Percentiles rank a stretch among this genome's conserved stretches.
Evolutionary conservation across 371 early-diverging fungal species (phyloP).

Genomic region (Saksenaea vasiformis): DNA sequence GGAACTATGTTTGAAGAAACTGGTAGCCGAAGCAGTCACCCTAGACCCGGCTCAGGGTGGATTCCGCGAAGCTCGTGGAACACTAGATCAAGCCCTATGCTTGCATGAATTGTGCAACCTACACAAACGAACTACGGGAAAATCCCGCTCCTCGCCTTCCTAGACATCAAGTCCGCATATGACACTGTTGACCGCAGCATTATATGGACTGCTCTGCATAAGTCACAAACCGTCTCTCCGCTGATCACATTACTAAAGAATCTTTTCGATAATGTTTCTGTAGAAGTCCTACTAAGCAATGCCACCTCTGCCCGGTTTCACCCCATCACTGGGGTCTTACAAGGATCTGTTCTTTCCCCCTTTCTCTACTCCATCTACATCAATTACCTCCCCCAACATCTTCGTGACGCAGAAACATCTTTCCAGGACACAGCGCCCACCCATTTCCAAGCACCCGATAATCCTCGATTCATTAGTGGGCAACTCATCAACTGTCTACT

Average conservation of each 20-base stretch:
- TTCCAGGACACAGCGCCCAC: background rate
- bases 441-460: background rate
- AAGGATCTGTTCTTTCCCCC: conserved; percentile 30
- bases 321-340: conserved; percentile 27
- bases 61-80: conserved; percentile 10
- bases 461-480: background rate
- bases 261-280: conserved; percentile 20
- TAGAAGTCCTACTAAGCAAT: conserved; percentile 15
- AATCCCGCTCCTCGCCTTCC: conserved; percentile 19
- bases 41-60: no score
- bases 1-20: conserved; percentile 9
- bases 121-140: no score
- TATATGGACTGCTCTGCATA: conserved; percentile 16
- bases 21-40: conserved; percentile 12
- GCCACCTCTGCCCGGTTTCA: conserved; percentile 12
- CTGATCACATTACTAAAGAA: conserved; percentile 10
- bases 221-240: background rate
- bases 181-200: conserved; percentile 28
- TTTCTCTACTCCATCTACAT: conserved; percentile 25
- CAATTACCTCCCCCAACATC: conserved; percentile 13
- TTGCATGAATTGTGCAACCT: conserved; percentile 2
- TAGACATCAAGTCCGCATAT: conserved; percentile 36
- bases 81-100: conserved; percentile 8
- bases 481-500: conserved; percentile 4
- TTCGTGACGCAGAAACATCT: conserved; percentile 9